A percentile compares a stretch with the other conserved stretches of the same genome.
Conservation (phyloP, 2,329 filamentous ascomycete species). For the Aspergillus sp. region DNA sequence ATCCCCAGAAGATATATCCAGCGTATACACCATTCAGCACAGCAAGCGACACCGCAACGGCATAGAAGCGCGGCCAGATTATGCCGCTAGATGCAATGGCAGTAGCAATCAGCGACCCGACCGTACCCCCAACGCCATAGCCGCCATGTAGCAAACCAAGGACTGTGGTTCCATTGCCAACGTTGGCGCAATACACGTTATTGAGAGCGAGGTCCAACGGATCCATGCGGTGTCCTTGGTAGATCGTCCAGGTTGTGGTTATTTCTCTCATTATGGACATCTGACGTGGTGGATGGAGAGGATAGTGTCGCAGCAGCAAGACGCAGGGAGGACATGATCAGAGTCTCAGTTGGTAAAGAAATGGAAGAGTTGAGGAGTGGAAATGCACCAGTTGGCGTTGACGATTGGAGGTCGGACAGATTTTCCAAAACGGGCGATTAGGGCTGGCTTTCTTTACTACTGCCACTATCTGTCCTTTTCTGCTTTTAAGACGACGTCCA, state of each 20-base stretch:
- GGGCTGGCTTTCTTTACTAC: too few species aligned
- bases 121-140: conserved; percentile 51
- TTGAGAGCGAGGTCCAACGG: conserved; percentile 44
- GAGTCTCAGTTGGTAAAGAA: neutral
- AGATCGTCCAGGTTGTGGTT: neutral
- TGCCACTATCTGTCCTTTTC: too few species aligned
- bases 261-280: neutral
- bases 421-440: too few species aligned
- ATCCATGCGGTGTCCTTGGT: neutral
- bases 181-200: conserved; percentile 48
- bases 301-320: neutral
- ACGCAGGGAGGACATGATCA: neutral
- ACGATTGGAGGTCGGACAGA: too few species aligned
- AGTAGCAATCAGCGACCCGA: conserved; percentile 65
- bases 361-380: neutral
- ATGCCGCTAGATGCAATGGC: conserved; percentile 54
- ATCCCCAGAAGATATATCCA: conserved; percentile 60
- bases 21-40: conserved; percentile 49
- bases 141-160: conserved; percentile 31
- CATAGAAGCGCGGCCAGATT: conserved; percentile 64
- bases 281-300: neutral
- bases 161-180: conserved; percentile 43
- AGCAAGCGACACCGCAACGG: conserved; percentile 53
- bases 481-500: too few species aligned
- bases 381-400: too few species aligned